Percentiles rank a stretch among this genome's conserved stretches.
These are phyloP conservation scores for Sugiyamaella boreocaroliniensis DNA, from an alignment of 805 yeast genomes.

Conservation along the genomic window DNA sequence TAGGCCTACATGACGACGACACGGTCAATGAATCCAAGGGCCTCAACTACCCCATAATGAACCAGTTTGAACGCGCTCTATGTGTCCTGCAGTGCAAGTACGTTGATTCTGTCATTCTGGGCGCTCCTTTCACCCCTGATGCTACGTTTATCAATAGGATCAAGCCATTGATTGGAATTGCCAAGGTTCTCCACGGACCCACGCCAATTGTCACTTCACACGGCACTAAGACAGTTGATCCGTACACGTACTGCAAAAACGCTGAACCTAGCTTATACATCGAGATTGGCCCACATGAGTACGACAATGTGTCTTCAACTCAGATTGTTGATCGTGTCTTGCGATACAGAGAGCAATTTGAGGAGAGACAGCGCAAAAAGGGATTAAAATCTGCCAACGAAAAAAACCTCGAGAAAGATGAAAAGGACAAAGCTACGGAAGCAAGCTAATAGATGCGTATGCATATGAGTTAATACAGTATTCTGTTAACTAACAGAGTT, in stretches of 20 bases:
- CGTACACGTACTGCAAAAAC: slow-evolving; percentile 35
- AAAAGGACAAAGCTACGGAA: slow-evolving; percentile 10
- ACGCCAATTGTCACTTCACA: slow-evolving; percentile 35
- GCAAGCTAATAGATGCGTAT: not conserved
- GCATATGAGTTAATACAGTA: not conserved
- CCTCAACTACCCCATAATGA: slow-evolving; percentile 75
- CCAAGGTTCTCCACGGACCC: slow-evolving; percentile 53
- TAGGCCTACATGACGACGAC: slow-evolving; percentile 60
- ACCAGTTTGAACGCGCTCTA: slow-evolving; percentile 71
- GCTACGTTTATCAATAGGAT: slow-evolving; percentile 31
- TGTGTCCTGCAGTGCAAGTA: slow-evolving; percentile 84
- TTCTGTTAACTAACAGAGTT: not conserved
- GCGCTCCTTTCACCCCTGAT: slow-evolving; percentile 54
- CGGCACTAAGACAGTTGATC: slow-evolving; percentile 29
- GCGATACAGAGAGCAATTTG: slow-evolving; percentile 59
- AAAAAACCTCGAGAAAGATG: slow-evolving; percentile 26
- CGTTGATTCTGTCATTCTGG: slow-evolving; percentile 71
- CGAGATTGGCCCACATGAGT: slow-evolving; percentile 48
- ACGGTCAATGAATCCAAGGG: slow-evolving; percentile 54
- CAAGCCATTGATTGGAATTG: slow-evolving; percentile 33
- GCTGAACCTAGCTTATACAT: slow-evolving; percentile 32
- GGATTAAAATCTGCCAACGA: slow-evolving; percentile 69
- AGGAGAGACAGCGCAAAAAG: slow-evolving; percentile 80
- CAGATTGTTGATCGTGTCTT: slow-evolving; percentile 72
- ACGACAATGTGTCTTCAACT: slow-evolving; percentile 57